Evolutionary conservation across 2,329 filamentous ascomycete species (phyloP).

Genomic region (Colletotrichum sp.): DNA sequence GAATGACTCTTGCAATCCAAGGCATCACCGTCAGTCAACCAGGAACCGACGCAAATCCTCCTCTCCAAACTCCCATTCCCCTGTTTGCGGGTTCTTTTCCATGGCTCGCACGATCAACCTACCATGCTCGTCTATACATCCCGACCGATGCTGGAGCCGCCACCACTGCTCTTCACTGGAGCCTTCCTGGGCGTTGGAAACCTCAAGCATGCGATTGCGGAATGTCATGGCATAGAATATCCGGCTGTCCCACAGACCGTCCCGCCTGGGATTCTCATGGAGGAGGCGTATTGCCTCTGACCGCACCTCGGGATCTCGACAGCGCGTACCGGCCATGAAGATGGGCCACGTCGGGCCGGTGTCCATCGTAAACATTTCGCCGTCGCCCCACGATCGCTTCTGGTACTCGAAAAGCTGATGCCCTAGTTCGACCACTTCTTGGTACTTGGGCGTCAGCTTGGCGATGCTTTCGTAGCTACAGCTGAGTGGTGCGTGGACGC

Average conservation of each 20-base stretch:
- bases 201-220: conserved; percentile 22
- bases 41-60: background rate
- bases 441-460: conserved; percentile 28
- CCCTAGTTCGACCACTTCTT: conserved; percentile 29
- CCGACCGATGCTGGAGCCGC: conserved; percentile 17
- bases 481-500: conserved; percentile 23
- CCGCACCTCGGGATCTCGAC: conserved; percentile 27
- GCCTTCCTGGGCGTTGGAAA: conserved; percentile 24
- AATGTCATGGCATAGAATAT: conserved; percentile 23
- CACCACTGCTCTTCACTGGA: conserved; percentile 24
- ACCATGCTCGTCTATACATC: conserved; percentile 8
- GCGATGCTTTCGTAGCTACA: conserved; percentile 27
- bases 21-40: background rate
- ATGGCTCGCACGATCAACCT: conserved; percentile 1
- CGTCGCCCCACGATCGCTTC: background rate
- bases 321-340: conserved; percentile 29
- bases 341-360: conserved; percentile 30
- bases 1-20: background rate
- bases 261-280: conserved; percentile 27
- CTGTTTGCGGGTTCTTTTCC: conserved; percentile 4
- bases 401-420: conserved; percentile 26
- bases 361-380: conserved; percentile 32
- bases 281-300: conserved; percentile 30
- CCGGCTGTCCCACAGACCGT: conserved; percentile 32
- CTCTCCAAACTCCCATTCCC: conserved; percentile 7